Evolutionary conservation across 495 filamentous ascomycete genomes (phyloP), one percentile per base, ranked within the genome.

Genomic region (Copromyces sp.): DNA sequence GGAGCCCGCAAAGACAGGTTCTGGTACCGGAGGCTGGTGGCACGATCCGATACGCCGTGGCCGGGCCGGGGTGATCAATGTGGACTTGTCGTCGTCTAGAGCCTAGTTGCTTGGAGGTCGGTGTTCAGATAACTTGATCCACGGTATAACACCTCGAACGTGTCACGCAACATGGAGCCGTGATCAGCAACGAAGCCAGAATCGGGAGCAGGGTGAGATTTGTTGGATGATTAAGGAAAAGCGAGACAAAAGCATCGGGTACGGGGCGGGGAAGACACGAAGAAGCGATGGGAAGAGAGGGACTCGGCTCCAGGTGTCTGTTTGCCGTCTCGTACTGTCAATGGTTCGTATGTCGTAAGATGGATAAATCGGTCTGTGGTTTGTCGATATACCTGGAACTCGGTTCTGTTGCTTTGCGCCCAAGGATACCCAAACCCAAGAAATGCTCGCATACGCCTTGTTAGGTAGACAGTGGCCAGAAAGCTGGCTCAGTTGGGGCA

Each of bases 31-130:
- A 68, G 68, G 71, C 74, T 78, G 69, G 77, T 80, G 73, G 73
- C 76, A 79, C 79, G 76, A 79, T 75, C 75, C 75, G 76, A 76
- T 74, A 73, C 73, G 77, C 73, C 77, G 77, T 75, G 75, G 73
- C 44, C 39, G 45, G 72, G 53, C 53, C 29, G 53, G 24, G 29
- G 53, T 65, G 29, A 35, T 65, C 14, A 35, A 17, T 65, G 3
- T 35, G 53, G 53, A 65, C 29, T 65, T 65, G 53, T 65, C 32
- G 53, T 32, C 14, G 53, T 35, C 53, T 65, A 65, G 53, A 65
- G 29, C 29, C 29, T 65, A 35, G 29, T 35, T 35, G 53, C 53
- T 65, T 32, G 53, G 24, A 61, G 14, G 24, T 61, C 12, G 53
- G 53, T 65, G 29, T 24, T 65, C 53, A 35, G 29, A 65, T 35